Conservation (phyloP, 371 early-diverging fungal genomes). For the Basidiobolus heterosporus region DNA sequence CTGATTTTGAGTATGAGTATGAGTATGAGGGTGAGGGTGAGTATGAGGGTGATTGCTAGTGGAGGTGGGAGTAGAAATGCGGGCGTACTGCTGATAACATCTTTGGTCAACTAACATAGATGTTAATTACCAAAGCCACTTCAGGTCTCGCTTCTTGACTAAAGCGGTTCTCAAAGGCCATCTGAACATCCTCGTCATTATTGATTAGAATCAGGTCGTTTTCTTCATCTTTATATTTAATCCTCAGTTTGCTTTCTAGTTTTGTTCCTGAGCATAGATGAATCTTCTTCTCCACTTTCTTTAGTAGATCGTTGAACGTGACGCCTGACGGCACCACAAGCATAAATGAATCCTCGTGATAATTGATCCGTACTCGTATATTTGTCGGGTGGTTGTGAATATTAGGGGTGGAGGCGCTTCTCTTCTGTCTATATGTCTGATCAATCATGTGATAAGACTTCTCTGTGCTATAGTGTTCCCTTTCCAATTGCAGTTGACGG, state of each 20-base stretch:
- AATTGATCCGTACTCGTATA: constrained; percentile 74
- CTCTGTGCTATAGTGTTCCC: neutral
- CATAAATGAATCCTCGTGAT: constrained; percentile 65
- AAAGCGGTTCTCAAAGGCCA: constrained; percentile 69
- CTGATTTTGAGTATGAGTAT: too few species aligned
- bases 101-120: too few species aligned
- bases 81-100: too few species aligned
- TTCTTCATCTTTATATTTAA: constrained; percentile 85
- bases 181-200: constrained; percentile 76
- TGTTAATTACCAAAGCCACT: too few species aligned
- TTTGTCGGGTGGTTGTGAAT: constrained; percentile 5
- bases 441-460: neutral
- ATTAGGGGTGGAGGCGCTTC: constrained; percentile 1
- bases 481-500: neutral
- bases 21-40: too few species aligned
- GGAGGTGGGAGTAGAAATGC: too few species aligned
- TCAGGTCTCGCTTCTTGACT: neutral
- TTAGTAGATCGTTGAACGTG: constrained; percentile 53
- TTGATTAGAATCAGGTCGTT: constrained; percentile 73
- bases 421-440: too few species aligned
- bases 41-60: too few species aligned
- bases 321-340: constrained; percentile 60
- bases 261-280: constrained; percentile 48
- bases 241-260: constrained; percentile 25
- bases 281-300: constrained; percentile 74